phyloP scores from a whole-genome alignment of 495 filamentous ascomycete genomes.

The Podospora australis region DNA sequence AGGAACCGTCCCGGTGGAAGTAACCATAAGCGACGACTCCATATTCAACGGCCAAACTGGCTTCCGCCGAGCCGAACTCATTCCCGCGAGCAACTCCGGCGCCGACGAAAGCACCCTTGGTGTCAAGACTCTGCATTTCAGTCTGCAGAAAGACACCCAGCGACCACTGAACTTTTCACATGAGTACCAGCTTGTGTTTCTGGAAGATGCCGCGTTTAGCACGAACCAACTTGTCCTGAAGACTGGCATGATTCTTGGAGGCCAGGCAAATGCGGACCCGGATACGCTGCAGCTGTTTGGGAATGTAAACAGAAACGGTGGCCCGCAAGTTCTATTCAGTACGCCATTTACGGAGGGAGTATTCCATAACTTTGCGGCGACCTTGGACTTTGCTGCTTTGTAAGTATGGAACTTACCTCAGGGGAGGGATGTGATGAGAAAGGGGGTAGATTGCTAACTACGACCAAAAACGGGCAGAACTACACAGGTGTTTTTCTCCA shows the following conservation, averaged over 20 bases:
- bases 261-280: conserved; percentile 22
- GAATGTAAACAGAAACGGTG: conserved; percentile 28
- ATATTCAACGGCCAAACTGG: conserved; percentile 44
- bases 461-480: conserved; percentile 1
- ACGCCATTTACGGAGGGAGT: conserved; percentile 28
- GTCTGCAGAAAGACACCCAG: conserved; percentile 34
- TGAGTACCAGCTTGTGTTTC: conserved; percentile 45
- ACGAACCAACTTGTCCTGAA: conserved; percentile 45
- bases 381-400: conserved; percentile 37
- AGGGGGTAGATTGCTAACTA: not conserved
- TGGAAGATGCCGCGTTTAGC: conserved; percentile 41
- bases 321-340: conserved; percentile 33
- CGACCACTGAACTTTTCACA: conserved; percentile 41
- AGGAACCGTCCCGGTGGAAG: conserved; percentile 23
- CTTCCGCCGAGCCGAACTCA: conserved; percentile 44
- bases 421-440: not conserved
- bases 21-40: conserved; percentile 38
- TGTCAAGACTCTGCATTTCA: conserved; percentile 44
- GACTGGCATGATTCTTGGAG: conserved; percentile 38
- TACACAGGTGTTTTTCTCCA: conserved; percentile 32
- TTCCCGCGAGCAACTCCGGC: conserved; percentile 38
- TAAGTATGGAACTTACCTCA: conserved; percentile 16
- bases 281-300: conserved; percentile 34
- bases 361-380: conserved; percentile 45
- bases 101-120: conserved; percentile 37